Evolutionary conservation across 2,329 filamentous ascomycete genomes (phyloP), one percentile per base, ranked within the genome.

Genomic region (Phialemonium atrogriseum): DNA sequence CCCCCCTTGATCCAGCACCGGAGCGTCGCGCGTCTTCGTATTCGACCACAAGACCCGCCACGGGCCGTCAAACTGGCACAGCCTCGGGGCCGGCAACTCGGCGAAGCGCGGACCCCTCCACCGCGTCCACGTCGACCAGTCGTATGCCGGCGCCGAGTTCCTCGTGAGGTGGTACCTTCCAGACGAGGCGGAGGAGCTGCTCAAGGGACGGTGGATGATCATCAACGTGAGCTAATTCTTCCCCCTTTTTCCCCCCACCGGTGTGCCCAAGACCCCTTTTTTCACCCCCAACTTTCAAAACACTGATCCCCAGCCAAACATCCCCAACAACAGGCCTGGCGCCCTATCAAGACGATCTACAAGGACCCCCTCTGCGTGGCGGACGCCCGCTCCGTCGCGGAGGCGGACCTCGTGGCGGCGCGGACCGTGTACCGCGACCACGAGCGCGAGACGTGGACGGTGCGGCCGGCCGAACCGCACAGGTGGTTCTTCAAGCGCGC

Each of bases 11-110:
- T n/a, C n/a, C 27, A 53, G 50, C n/a, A 53, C 48, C 9, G 48
- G 49, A 7, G 50, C 49, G 15, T 35, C 30, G 8, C 41, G 41
- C 11, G 45, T 54, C 27, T 39, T 47, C 27, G 45, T 51, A 28
- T 54, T 52, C 29, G 50, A 52, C 33, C 46, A 51, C 35, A 49
- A 43, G n/a, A 45, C 50, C 30, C 50, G 51, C 10, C 50, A 45
- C 19, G 41, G 40, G 5, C 48, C 50, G n/a, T 44, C 47, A 5
- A 42, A 52, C 26, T 84, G 77, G 75, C 70, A 73, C 47, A 81
- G 79, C 44, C 39, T 77, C 66, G 67, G 73, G 62, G 24, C 74
- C 70, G 1, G 76, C 76, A 69, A 64, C 52, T 38, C 64, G 66
- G n/a, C 54, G 50, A 60, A 27, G 69, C 84, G 52, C 65, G 73